Base-by-base conservation (phyloP, 2,329 filamentous ascomycete genomes). In the Xylaria sp. region DNA sequence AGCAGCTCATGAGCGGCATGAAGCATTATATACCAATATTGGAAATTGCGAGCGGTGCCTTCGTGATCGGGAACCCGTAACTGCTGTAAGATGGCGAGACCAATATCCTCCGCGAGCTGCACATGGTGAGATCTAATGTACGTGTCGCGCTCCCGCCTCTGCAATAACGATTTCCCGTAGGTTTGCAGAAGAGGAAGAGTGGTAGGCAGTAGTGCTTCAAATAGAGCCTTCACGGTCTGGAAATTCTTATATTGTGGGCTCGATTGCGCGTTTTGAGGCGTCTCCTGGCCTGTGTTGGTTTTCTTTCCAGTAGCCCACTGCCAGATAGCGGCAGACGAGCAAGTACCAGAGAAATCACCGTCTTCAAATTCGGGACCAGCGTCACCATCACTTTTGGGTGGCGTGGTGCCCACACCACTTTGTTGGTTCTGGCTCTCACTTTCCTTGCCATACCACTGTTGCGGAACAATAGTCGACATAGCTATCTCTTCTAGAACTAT, bases 131-230 rank as follows among this genome's bases (percentile, higher is more conserved):
- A 77, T 65, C 85, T 77, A 57, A 81, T 71, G 66, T 81, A 89
- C 2, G 79, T 70, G 68, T 97, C 93, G 27, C 86, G 83, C 64
- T 87, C 87, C 51, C 93, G 87, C 60, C 92, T 90, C 43, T 87
- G 87, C 3, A 96, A 82, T 21, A 98, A 80, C 15, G 90, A 86
- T 74, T 92, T 95, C 11, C 94, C 94, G 43, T 98, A 80, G 1
- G 88, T 89, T 71, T 96, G 92, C 72, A 97, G 90, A 68, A 98
- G 90, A 0, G 90, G 89, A 17, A 92, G 90, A n/a, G 93, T 90
- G 3, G 89, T 89, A 8, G 88, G 87, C 21, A 93, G 88, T 68
- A 96, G 85, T 33, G 91, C 89, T 70, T 90, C 89, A 11, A 98
- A 82, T 10, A 98, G 80, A 67, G 88, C 89, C 37, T 90, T 86